Conservation (phyloP, 2,329 filamentous ascomycete species). For the Hyphodiscus sp. region DNA sequence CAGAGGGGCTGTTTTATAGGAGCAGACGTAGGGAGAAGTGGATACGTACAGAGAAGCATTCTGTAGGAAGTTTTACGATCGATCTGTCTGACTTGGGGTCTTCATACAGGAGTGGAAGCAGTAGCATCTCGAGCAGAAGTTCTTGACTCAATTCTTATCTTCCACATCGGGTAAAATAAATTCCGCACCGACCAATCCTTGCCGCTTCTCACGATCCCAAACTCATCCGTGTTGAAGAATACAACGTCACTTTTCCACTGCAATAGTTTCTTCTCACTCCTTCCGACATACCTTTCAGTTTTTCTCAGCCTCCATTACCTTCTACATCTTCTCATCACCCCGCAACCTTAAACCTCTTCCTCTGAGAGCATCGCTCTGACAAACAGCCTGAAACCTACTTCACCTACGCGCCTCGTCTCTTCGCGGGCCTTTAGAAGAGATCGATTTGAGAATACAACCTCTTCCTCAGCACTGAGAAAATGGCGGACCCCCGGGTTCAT, state of each 20-base stretch:
- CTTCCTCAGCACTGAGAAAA: slow-evolving; percentile 7
- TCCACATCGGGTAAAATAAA: slow-evolving; percentile 8
- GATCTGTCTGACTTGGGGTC: neutral
- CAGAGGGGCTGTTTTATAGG: neutral
- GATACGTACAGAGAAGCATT: slow-evolving; percentile 63
- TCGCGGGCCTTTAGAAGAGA: neutral
- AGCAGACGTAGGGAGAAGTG: neutral
- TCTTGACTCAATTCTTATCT: slow-evolving; percentile 4
- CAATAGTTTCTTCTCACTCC: neutral
- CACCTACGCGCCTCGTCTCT: neutral
- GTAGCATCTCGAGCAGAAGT: neutral
- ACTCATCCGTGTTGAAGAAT: neutral
- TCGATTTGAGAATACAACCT: neutral
- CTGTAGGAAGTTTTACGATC: slow-evolving; percentile 11
- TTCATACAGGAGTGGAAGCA: neutral
- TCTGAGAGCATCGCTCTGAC: neutral
- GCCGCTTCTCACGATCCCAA: neutral
- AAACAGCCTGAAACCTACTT: neutral
- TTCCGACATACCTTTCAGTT: neutral
- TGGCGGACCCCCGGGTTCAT: slow-evolving; percentile 24
- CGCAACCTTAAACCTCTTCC: neutral
- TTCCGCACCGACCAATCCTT: slow-evolving; percentile 1
- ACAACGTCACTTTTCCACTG: neutral
- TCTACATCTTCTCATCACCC: neutral
- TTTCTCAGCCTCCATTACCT: neutral